Conservation (phyloP, 2,329 filamentous ascomycete species). For the Alternaria arbusti region DNA sequence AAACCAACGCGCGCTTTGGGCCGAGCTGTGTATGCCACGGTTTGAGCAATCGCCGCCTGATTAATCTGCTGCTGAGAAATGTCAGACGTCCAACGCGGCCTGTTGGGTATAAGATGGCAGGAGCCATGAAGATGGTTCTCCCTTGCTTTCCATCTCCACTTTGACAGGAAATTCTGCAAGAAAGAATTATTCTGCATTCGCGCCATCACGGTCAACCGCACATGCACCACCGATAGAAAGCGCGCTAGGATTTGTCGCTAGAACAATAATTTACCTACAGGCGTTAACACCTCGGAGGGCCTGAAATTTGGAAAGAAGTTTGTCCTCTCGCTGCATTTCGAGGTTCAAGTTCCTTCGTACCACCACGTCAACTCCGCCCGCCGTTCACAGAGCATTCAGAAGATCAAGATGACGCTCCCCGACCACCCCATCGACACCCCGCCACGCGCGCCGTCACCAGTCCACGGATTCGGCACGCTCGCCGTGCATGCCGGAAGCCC, state of each 20-base stretch:
- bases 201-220: background rate
- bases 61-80: constrained; percentile 38
- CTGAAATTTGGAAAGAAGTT: background rate
- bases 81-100: constrained; percentile 4
- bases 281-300: constrained; percentile 11
- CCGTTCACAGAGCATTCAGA: background rate
- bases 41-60: constrained; percentile 16
- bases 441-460: constrained; percentile 73
- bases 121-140: constrained; percentile 5
- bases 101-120: background rate
- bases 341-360: background rate
- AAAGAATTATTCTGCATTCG: constrained; percentile 1
- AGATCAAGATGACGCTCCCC: constrained; percentile 45
- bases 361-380: background rate
- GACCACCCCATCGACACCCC: constrained; percentile 73
- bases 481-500: constrained; percentile 93
- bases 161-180: background rate
- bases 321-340: background rate
- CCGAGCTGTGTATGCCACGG: constrained; percentile 15
- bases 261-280: constrained; percentile 18
- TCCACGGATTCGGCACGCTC: constrained; percentile 86
- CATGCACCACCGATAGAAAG: constrained; percentile 7
- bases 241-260: constrained; percentile 21
- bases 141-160: background rate
- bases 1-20: constrained; percentile 24